Evolutionary conservation across 805 yeast genomes (phyloP).

Genomic region (Metschnikowia noctiluminum): DNA sequence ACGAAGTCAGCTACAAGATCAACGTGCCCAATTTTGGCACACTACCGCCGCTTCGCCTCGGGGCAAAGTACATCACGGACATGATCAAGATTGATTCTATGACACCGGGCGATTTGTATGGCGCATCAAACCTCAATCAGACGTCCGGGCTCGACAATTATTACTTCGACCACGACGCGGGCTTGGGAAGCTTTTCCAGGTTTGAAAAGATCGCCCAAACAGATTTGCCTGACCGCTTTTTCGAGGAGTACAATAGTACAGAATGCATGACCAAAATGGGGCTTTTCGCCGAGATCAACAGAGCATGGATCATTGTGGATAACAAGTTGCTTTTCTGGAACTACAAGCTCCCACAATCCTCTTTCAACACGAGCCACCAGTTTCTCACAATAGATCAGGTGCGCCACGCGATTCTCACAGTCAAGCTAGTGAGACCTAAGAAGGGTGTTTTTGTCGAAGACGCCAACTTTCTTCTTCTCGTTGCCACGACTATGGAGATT

Average conservation of each 20-base stretch:
- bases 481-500: slow-evolving; percentile 78
- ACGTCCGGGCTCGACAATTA: slow-evolving; percentile 57
- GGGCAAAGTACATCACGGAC: slow-evolving; percentile 60
- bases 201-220: slow-evolving; percentile 68
- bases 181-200: slow-evolving; percentile 59
- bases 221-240: slow-evolving; percentile 76
- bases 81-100: slow-evolving; percentile 56
- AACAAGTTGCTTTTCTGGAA: slow-evolving; percentile 85
- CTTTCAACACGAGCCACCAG: slow-evolving; percentile 45
- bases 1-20: slow-evolving; percentile 42
- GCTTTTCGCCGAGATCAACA: slow-evolving; percentile 69
- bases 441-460: slow-evolving; percentile 74
- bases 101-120: slow-evolving; percentile 55
- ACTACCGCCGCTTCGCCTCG: slow-evolving; percentile 53
- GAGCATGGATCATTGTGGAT: slow-evolving; percentile 85
- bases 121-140: slow-evolving; percentile 53
- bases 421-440: slow-evolving; percentile 77
- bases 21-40: slow-evolving; percentile 48
- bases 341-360: slow-evolving; percentile 53
- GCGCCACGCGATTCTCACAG: slow-evolving; percentile 71
- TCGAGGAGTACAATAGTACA: slow-evolving; percentile 65
- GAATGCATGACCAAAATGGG: slow-evolving; percentile 77
- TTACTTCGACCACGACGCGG: slow-evolving; percentile 46
- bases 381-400: slow-evolving; percentile 81
- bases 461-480: slow-evolving; percentile 67